phyloP scores from a whole-genome alignment of 352 stramenopile species.

The Ophiocytium majus region DNA sequence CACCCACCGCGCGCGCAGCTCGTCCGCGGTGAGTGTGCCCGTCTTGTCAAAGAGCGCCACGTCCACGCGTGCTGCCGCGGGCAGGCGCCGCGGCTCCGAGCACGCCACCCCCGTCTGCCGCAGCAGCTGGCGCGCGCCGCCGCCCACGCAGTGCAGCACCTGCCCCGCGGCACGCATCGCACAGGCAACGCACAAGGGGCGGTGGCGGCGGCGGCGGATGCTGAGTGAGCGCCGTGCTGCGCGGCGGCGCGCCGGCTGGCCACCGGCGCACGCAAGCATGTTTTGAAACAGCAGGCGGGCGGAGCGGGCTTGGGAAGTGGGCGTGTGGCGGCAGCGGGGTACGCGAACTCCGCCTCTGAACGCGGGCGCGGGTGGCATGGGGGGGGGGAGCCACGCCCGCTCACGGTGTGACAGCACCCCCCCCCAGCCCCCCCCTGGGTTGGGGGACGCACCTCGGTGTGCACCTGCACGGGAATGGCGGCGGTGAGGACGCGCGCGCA shows the following conservation, averaged over 20 bases:
- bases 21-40: conserved; percentile 96
- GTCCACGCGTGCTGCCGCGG: conserved; percentile 88
- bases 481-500: conserved; percentile 98
- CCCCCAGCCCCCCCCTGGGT: too few species aligned
- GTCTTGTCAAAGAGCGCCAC: conserved; percentile 99
- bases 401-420: too few species aligned
- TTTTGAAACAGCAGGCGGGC: too few species aligned
- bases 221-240: too few species aligned
- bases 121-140: conserved; percentile 30
- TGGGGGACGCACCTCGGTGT: conserved; percentile 89
- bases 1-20: conserved; percentile 88
- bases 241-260: too few species aligned
- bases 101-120: conserved; percentile 36
- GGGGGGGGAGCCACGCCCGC: too few species aligned
- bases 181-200: neutral
- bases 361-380: too few species aligned
- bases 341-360: too few species aligned
- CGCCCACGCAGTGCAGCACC: conserved; percentile 35
- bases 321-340: too few species aligned
- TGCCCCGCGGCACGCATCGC: neutral
- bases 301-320: too few species aligned
- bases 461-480: conserved; percentile 95
- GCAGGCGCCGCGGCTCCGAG: conserved; percentile 92
- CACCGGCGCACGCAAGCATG: too few species aligned
- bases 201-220: conserved; percentile 81